Conservation (phyloP, 805 yeast genomes). For the Saccharomycopsis oosterbeekiorum region DNA sequence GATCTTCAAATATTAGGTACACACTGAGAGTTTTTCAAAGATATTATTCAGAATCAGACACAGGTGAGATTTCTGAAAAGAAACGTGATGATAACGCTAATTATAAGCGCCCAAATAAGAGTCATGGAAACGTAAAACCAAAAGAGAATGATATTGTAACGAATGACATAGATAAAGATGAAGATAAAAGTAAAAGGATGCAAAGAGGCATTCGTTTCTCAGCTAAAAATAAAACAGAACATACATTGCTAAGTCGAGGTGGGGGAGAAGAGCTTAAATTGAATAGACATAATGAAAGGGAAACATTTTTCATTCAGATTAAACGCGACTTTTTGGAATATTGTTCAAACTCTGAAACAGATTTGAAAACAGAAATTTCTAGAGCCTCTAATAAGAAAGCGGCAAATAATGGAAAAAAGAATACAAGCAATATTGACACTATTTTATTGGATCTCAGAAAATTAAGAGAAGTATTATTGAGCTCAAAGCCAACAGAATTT, state of each 20-base stretch:
- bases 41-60: neutral
- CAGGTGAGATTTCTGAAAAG: neutral
- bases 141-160: neutral
- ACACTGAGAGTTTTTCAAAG: neutral
- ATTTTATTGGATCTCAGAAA: slow-evolving; percentile 37
- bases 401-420: neutral
- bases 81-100: neutral
- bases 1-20: neutral
- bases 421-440: slow-evolving; percentile 21
- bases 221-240: neutral
- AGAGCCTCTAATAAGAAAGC: neutral
- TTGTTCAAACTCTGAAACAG: slow-evolving; percentile 2
- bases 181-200: slow-evolving; percentile 1
- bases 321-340: slow-evolving; percentile 9
- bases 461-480: slow-evolving; percentile 45
- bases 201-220: slow-evolving; percentile 2
- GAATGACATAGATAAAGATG: neutral
- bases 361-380: slow-evolving; percentile 1
- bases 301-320: slow-evolving; percentile 7
- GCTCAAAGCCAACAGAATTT: slow-evolving; percentile 31
- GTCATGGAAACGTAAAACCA: neutral
- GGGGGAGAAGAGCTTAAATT: slow-evolving; percentile 9
- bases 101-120: neutral
- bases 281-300: slow-evolving; percentile 13
- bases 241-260: slow-evolving; percentile 17